Evolutionary conservation across 2,329 filamentous ascomycete genomes (phyloP), one percentile per base, ranked within the genome.

Genomic region (Ramularia endophylla): DNA sequence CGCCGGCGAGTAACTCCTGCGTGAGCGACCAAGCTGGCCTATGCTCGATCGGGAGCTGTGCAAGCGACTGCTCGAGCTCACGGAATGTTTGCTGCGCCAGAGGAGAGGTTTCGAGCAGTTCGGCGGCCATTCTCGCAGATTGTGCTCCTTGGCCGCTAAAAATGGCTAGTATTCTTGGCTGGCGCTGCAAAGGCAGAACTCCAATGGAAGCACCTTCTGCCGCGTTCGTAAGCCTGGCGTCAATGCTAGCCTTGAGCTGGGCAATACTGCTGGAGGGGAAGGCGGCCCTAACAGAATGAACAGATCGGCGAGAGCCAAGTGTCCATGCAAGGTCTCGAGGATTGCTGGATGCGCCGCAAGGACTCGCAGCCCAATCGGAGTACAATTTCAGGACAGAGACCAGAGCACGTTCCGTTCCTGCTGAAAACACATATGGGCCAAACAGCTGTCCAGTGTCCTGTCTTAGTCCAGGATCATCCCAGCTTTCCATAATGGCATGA

Each of bases 321-420:
- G 48, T 0, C 72, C 68, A 1, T 68, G 58, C 12, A 59, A 40
- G 17, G 40, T 43, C 11, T 27, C 34, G 2, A 37, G 48, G 27
- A 37, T 35, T 32, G 33, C 41, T 12, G n/a, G n/a, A n/a, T n/a
- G n/a, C n/a, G n/a, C n/a, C n/a, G n/a, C n/a, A n/a, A n/a, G n/a
- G 18, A 16, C 36, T 19, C 13, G 36, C 16, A 11, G 36, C 17
- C 22, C 16, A n/a, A 17, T 35, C 27, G 13, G 43, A 25, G 38
- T 22, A 20, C n/a, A n/a, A n/a, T n/a, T n/a, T 40, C 31, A n/a
- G n/a, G 8, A 19, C 22, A 13, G 40, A 22, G 3, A 37, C 31
- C 4, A 41, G 34, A 12, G 41, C 15, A 2, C n/a, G 8, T 3
- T 33, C 31, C 7, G 30, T 30, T 8, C 3, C 8, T 3, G 41